phyloP scores from a whole-genome alignment of 140 eudicot species.

The Anethum foeniculum region DNA sequence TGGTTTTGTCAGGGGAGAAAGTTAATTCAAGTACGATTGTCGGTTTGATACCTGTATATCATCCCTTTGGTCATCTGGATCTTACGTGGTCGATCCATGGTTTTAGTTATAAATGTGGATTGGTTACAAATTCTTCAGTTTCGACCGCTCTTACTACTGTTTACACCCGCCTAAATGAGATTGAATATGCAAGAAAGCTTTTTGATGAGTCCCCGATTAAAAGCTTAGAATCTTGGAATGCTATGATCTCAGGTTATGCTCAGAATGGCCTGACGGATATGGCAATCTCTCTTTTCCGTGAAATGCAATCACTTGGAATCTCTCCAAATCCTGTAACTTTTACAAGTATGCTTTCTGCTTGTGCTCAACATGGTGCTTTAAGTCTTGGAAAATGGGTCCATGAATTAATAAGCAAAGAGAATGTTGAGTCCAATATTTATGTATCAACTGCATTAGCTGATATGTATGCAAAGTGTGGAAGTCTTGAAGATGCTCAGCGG shows the following conservation, averaged over 20 bases:
- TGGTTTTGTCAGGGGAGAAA: conserved; percentile 31
- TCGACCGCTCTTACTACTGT: conserved; percentile 83
- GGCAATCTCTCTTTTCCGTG: conserved; percentile 70
- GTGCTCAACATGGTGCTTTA: conserved; percentile 87
- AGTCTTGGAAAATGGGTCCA: conserved; percentile 93
- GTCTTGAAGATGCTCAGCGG: conserved; percentile 60
- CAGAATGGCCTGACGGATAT: conserved; percentile 74
- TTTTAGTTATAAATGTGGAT: conserved; percentile 49
- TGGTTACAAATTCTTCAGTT: conserved; percentile 46
- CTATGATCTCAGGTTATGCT: conserved; percentile 94
- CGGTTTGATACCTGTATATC: conserved; percentile 64
- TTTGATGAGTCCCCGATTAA: conserved; percentile 69
- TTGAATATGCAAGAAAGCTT: conserved; percentile 49
- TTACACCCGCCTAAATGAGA: conserved; percentile 76
- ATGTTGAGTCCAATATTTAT: conserved; percentile 43
- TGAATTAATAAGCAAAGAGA: conserved; percentile 48
- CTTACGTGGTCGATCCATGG: conserved; percentile 53
- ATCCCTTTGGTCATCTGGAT: conserved; percentile 64
- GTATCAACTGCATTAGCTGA: conserved; percentile 82
- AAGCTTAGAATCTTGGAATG: conserved; percentile 81
- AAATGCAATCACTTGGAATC: conserved; percentile 59
- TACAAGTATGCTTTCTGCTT: conserved; percentile 82
- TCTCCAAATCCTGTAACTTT: conserved; percentile 77
- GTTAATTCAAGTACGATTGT: conserved; percentile 73
- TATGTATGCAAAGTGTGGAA: conserved; percentile 97